Base-by-base conservation (phyloP, 139 green algal genomes). In the Ettlia oleoabundans region DNA sequence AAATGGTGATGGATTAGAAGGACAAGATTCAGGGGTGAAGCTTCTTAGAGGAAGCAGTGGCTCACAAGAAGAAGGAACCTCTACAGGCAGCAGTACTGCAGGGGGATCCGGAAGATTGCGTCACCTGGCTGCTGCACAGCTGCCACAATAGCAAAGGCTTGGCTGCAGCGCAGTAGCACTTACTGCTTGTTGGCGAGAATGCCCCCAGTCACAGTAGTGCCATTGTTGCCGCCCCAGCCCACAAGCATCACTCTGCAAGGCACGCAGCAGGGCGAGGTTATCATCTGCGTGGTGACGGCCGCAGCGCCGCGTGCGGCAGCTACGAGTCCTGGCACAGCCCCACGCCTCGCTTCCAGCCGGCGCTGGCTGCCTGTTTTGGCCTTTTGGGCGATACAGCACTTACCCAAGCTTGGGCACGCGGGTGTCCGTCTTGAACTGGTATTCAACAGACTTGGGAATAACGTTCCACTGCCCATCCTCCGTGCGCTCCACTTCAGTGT, bases 191-290 rank as follows among this genome's bases (percentile, higher is more conserved):
- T 99, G 24, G 97, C 96, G 4, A 99, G 91, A 47, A 99, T 94
- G 55, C 95, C 96, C 37, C 90, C 97, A 8, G 92, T 97, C 4
- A 99, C 83, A 19, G 97, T 99, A n/a, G 94, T 95, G 30, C 97
- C 97, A 85, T 99, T 99, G 90, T 99, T 99, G 58, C 97, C 97
- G 43, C 97, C 97, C 90, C 92, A 96, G 52, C 97, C 97, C 7
- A 99, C 97, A 0, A 99, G 93, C 97, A 99, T 99, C 3, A 99
- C 92, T 15, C 96, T 98, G 93, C 66, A 64, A 15, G 58, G 65
- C 21, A 55, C 26, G 47, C 0, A 77, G 15, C 1, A 26, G 68
- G 9, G 68, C 26, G 41, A 55, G 40, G 40, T 4, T 76, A n/a
- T n/a, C n/a, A n/a, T n/a, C 47, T 58, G 47, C 47, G 47, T 58